These are phyloP conservation scores for Dactylonectria macrodidyma DNA, from an alignment of 2,329 filamentous ascomycete genomes.

Conservation along the genomic window DNA sequence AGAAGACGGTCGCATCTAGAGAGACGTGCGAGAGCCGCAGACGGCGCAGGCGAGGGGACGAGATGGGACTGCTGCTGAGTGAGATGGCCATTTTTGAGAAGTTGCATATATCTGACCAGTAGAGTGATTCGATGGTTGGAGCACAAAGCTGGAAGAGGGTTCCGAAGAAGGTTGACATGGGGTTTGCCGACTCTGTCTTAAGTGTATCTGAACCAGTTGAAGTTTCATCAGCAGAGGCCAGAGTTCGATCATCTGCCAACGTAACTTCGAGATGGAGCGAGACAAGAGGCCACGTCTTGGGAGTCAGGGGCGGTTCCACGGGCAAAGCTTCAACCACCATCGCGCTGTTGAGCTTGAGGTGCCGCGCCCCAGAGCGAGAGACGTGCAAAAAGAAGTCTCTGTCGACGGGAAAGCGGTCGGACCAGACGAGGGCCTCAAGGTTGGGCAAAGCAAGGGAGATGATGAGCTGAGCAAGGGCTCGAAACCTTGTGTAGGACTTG, in stretches of 20 bases:
- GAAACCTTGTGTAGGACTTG: background rate
- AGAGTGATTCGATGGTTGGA: constrained; percentile 27
- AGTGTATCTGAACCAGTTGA: background rate
- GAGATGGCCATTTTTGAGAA: background rate
- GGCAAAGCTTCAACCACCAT: background rate
- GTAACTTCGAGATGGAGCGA: constrained; percentile 15
- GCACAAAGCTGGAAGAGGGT: constrained; percentile 26
- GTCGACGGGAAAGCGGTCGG: background rate
- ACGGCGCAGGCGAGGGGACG: constrained; percentile 20
- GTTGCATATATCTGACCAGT: background rate
- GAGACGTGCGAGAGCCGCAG: background rate
- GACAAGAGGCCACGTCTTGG: constrained; percentile 15
- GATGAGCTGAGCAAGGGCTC: background rate
- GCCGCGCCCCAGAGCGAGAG: background rate
- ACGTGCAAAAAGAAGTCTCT: constrained; percentile 7
- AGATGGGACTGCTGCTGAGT: background rate
- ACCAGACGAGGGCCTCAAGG: constrained; percentile 31
- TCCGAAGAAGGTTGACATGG: constrained; percentile 7
- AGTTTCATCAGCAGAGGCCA: background rate
- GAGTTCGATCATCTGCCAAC: background rate
- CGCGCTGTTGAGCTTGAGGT: background rate
- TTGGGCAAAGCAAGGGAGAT: constrained; percentile 22
- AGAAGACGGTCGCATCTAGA: background rate
- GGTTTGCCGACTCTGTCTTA: background rate
- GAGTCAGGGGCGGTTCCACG: constrained; percentile 17